Base-by-base conservation (phyloP, 371 early-diverging fungal genomes). In the Mucor mucedo region DNA sequence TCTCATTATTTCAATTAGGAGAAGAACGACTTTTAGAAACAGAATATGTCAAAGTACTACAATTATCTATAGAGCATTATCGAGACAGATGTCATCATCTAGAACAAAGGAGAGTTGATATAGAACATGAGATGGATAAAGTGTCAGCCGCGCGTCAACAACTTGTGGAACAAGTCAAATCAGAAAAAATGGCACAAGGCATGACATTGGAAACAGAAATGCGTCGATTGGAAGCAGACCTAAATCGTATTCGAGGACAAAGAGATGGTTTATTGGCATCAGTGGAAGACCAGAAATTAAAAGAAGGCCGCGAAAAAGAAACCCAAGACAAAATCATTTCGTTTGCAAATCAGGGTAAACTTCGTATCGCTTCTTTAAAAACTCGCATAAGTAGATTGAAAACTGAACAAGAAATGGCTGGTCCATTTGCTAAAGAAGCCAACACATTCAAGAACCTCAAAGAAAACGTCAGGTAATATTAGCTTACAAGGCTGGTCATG, bases 211-310 rank as follows among this genome's bases (percentile, higher is more conserved):
- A 91, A 55, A 73, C 77, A 5, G 89, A 93, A 65, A 72, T 93
- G 57, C 80, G 85, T 42, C 83, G 84, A 50, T 60, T 93, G 27
- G 92, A 95, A 48, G 72, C 69, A 14, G 95, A 97, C 39, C 73
- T 94, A 47, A 82, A 86, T 6, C 83, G 94, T 28, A 75, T 95
- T 53, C 88, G 95, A 45, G 85, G 85, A 45, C 85, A 89, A 57
- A 87, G 97, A 42, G 95, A 97, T 75, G 78, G 80, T 41, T 81
- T 94, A 28, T 92, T 92, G 67, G 83, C 84, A 8, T 74, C 78
- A 40, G 78, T 91, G 6, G 94, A 94, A 45, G 84, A 88, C 40
- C 81, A 87, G 42, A 87, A 83, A 38, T 81, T 89, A 16, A 89
- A 88, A 60, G 91, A 65, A 6, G 85, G 89, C 1, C 84, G 87